These are phyloP conservation scores for Hypoxylon rubiginosum DNA, from an alignment of 2,329 filamentous ascomycete genomes.

Conservation along the genomic window DNA sequence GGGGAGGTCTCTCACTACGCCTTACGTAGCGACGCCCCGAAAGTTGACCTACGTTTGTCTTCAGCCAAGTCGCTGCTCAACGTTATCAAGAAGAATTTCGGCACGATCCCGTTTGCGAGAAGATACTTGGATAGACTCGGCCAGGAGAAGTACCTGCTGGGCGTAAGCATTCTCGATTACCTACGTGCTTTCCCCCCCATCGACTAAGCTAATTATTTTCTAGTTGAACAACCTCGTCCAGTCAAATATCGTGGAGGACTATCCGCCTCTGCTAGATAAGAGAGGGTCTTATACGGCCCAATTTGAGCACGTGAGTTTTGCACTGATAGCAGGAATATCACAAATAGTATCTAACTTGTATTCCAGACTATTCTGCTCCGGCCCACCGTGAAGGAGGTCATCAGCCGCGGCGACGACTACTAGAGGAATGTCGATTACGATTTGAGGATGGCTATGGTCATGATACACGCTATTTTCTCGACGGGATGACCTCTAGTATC, in stretches of 20 bases:
- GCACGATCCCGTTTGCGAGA: slow-evolving; percentile 90
- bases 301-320: slow-evolving; percentile 86
- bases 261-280: slow-evolving; percentile 89
- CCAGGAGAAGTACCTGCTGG: slow-evolving; percentile 92
- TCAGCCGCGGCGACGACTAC: slow-evolving; percentile 88
- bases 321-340: background rate
- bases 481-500: background rate
- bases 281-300: slow-evolving; percentile 97
- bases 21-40: slow-evolving; percentile 77
- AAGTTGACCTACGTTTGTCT: slow-evolving; percentile 80
- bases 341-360: slow-evolving; percentile 10
- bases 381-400: slow-evolving; percentile 87
- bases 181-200: background rate
- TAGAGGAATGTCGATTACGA: slow-evolving; percentile 56
- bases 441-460: background rate
- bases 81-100: slow-evolving; percentile 96
- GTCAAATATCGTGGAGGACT: slow-evolving; percentile 87
- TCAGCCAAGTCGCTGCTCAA: slow-evolving; percentile 89
- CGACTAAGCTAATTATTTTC: slow-evolving; percentile 47
- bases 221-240: slow-evolving; percentile 88
- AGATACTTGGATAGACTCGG: slow-evolving; percentile 93
- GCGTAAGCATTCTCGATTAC: slow-evolving; percentile 68
- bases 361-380: slow-evolving; percentile 66
- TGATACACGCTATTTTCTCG: background rate
- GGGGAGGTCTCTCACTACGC: slow-evolving; percentile 94